Evolutionary conservation across 768 basidiomycete genomes (phyloP), one percentile per base, ranked within the genome.

Genomic region (Paxillus ammoniavirescens): DNA sequence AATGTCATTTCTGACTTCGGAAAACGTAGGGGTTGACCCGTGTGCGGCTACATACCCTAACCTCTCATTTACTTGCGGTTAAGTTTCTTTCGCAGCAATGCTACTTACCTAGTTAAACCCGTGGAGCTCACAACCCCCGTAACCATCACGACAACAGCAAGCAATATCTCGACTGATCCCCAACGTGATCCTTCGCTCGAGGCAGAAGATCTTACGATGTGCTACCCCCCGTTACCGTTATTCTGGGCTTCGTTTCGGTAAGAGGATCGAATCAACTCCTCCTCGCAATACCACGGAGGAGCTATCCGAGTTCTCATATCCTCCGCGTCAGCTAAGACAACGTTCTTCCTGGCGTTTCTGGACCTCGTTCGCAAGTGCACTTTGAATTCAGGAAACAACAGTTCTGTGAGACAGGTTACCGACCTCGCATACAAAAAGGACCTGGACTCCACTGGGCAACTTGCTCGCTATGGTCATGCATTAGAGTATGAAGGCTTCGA

Each of bases 171-270:
- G 6, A 61, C 65, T 9, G 86, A 88, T 55, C 75, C 79, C 0
- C 74, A 82, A 49, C 86, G 86, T 55, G 72, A 72, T 14, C 69
- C 79, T 0, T 75, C 75, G 0, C 72, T 77, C 0, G 56, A 62
- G 1, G 67, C 70, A 1, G 86, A 88, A 64, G 86, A 86, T 60
- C 71, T 86, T 37, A 81, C 79, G 0, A 87, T 88, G 87, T 77
- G 88, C 14, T 88, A 84, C 57, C 78, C 84, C 0, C n/a, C n/a
- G n/a, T n/a, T n/a, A n/a, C 85, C 87, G 0, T 73, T 88, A 14
- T 87, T 87, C 66, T 88, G 86, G 86, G 87, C 86, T 0, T 78
- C 87, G 1, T 87, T 79, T 57, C 88, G 86, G 86, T 85, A 78
- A 57, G 84, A 88, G 64, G 87, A 88, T 61, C 87, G 84, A 83